Evolutionary conservation across 441 rosid genomes (phyloP).

Genomic region (Metrosideros polymorpha): DNA sequence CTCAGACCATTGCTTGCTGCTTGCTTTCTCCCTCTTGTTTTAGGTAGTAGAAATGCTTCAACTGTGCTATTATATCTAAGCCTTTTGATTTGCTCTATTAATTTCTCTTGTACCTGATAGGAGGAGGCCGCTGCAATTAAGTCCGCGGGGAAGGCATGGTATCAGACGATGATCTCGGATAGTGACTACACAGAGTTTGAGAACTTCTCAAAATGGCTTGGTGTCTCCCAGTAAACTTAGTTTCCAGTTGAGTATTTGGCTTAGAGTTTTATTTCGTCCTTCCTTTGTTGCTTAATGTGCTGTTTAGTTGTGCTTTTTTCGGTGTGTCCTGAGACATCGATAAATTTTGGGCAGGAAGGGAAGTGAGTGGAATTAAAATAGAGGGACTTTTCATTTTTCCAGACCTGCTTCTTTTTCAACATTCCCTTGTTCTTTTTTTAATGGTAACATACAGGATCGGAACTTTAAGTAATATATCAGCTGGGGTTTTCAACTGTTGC

Average conservation of each 20-base stretch:
- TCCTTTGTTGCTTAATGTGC: not conserved
- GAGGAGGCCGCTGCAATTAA: conserved; percentile 70
- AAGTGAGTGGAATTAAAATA: not conserved
- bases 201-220: conserved; percentile 89
- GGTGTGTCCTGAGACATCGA: not conserved
- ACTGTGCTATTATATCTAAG: not conserved
- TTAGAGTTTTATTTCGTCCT: not conserved
- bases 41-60: not conserved
- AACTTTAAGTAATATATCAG: not conserved
- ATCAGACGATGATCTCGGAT: conserved; percentile 85
- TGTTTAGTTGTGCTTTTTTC: not conserved
- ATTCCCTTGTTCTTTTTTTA: not conserved
- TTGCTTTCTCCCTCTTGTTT: not conserved
- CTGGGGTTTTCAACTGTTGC: not conserved
- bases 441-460: not conserved
- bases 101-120: conserved; percentile 15
- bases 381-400: not conserved
- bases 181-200: conserved; percentile 93
- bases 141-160: conserved; percentile 91
- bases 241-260: not conserved
- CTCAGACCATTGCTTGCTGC: not conserved
- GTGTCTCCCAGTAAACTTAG: conserved; percentile 61
- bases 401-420: not conserved
- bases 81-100: not conserved
- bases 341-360: not conserved